Conservation (phyloP, 306 rosid species). For the Boehmeria nivea region DNA sequence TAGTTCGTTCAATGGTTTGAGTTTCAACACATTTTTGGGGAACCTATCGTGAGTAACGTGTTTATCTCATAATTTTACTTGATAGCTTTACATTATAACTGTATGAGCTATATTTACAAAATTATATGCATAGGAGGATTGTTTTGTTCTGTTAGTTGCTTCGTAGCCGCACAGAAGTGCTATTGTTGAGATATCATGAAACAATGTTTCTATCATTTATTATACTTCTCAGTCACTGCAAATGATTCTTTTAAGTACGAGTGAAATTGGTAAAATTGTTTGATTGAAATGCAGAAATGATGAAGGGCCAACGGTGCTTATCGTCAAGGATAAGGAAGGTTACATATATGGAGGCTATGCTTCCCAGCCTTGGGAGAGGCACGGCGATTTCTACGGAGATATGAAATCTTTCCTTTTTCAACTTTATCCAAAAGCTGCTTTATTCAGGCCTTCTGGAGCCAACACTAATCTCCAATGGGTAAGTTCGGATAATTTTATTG, state of each 20-base stretch:
- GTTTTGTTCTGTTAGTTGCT: no score
- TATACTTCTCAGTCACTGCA: no score
- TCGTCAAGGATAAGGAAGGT: slow-evolving; percentile 78
- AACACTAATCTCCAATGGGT: slow-evolving; percentile 92
- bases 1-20: slow-evolving; percentile 74
- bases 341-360: slow-evolving; percentile 85
- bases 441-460: slow-evolving; percentile 79
- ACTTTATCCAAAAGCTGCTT: slow-evolving; percentile 68
- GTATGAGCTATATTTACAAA: neutral
- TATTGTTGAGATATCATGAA: no score
- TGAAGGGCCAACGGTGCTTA: slow-evolving; percentile 69
- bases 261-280: slow-evolving; percentile 31
- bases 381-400: slow-evolving; percentile 86
- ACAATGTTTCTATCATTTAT: no score
- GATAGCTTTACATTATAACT: neutral
- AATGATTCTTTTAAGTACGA: slow-evolving; percentile 16
- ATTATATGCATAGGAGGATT: no score
- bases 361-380: slow-evolving; percentile 89
- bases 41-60: slow-evolving; percentile 56
- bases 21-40: slow-evolving; percentile 92
- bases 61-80: neutral
- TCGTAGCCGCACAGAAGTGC: no score
- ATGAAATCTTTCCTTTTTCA: slow-evolving; percentile 74
- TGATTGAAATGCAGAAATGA: slow-evolving; percentile 58
- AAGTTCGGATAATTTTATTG: slow-evolving; percentile 16